These are phyloP conservation scores for Chaetomiaceae sp. DNA, from an alignment of 2,329 filamentous ascomycete species.

Conservation along the genomic window DNA sequence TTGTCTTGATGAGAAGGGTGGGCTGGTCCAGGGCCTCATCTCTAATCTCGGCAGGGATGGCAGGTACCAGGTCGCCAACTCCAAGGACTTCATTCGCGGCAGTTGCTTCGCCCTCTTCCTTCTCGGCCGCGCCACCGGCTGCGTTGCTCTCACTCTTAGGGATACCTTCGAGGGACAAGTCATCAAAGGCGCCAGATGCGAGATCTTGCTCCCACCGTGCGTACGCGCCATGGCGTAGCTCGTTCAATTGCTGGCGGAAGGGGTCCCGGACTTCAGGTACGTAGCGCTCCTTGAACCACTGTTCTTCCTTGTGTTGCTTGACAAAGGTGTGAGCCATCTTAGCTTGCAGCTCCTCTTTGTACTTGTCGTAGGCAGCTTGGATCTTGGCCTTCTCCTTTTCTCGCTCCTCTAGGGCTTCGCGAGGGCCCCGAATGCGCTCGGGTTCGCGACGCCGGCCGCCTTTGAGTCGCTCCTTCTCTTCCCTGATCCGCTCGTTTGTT, in stretches of 20 bases:
- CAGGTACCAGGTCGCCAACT: constrained; percentile 84
- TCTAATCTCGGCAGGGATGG: constrained; percentile 76
- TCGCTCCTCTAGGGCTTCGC: constrained; percentile 67
- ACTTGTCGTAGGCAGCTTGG: constrained; percentile 62
- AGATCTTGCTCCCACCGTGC: constrained; percentile 86
- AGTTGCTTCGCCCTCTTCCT: constrained; percentile 91
- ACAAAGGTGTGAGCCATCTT: constrained; percentile 89
- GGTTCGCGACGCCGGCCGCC: constrained; percentile 65
- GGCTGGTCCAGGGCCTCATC: constrained; percentile 87
- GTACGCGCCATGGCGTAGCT: constrained; percentile 74
- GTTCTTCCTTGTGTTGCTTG: constrained; percentile 85
- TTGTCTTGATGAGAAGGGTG: constrained; percentile 94
- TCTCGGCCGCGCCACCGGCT: constrained; percentile 78
- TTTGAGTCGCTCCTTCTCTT: constrained; percentile 68
- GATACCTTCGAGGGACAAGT: constrained; percentile 89
- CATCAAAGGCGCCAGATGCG: constrained; percentile 80
- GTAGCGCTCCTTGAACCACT: constrained; percentile 97
- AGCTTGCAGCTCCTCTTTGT: constrained; percentile 64
- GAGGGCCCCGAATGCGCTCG: constrained; percentile 57
- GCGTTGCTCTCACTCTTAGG: constrained; percentile 92
- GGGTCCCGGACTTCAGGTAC: constrained; percentile 74
- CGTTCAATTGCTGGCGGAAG: constrained; percentile 70
- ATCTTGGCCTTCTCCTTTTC: constrained; percentile 77
- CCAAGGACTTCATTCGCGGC: constrained; percentile 89
- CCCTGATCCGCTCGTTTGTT: constrained; percentile 74